These are phyloP conservation scores for Verticillium albo-atrum DNA, from an alignment of 2,329 filamentous ascomycete genomes.

Conservation along the genomic window DNA sequence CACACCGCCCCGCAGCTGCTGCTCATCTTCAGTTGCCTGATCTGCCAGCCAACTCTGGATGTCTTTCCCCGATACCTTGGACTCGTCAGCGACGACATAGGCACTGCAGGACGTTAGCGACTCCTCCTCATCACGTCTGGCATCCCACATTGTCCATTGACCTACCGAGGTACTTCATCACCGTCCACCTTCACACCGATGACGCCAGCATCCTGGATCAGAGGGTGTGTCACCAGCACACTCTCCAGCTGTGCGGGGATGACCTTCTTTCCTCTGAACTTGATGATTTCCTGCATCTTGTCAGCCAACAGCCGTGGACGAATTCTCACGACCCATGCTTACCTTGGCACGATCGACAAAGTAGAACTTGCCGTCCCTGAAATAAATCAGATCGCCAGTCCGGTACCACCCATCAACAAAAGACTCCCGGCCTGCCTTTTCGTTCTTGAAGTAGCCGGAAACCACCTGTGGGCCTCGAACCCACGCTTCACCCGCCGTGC, in stretches of 20 bases:
- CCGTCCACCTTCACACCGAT: slow-evolving; percentile 39
- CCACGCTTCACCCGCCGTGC: slow-evolving; percentile 56
- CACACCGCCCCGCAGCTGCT: slow-evolving; percentile 68
- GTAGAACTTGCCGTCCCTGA: slow-evolving; percentile 66
- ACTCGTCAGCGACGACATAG: slow-evolving; percentile 26
- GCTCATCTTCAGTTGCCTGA: slow-evolving; percentile 44
- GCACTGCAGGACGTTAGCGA: slow-evolving; percentile 12
- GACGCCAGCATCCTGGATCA: slow-evolving; percentile 55
- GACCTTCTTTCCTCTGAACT: slow-evolving; percentile 61
- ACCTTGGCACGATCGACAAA: slow-evolving; percentile 77
- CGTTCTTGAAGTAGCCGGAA: slow-evolving; percentile 67
- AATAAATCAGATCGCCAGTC: slow-evolving; percentile 73
- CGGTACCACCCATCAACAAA: slow-evolving; percentile 64
- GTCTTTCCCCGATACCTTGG: slow-evolving; percentile 20
- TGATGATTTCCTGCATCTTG: slow-evolving; percentile 56
- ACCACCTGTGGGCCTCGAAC: slow-evolving; percentile 60
- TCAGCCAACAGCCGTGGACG: not conserved
- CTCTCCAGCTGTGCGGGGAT: slow-evolving; percentile 61
- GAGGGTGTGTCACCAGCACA: slow-evolving; percentile 32
- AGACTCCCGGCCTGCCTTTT: slow-evolving; percentile 57
- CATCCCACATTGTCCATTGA: too few relatives aligned
- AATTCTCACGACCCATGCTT: slow-evolving; percentile 1
- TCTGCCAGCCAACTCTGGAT: slow-evolving; percentile 18
- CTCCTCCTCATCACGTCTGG: not conserved
- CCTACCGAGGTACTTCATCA: not conserved